These are phyloP conservation scores for Saccharomyces hybrid DNA, from an alignment of 1,139 yeast genomes.

Conservation along the genomic window DNA sequence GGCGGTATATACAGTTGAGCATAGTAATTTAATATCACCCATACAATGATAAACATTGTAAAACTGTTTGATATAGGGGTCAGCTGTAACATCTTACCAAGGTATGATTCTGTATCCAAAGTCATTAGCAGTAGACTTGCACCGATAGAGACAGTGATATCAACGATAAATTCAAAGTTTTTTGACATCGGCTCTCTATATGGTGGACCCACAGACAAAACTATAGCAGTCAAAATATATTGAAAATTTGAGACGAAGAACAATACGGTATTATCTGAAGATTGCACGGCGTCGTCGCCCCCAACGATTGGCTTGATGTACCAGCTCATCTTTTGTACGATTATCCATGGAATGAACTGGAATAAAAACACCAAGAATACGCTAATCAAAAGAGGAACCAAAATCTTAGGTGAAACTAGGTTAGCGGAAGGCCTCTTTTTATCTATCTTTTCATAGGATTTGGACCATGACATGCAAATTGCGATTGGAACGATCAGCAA, in stretches of 20 bases:
- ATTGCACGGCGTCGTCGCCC: slow-evolving; percentile 72
- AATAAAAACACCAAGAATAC: slow-evolving; percentile 53
- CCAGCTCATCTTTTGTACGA: slow-evolving; percentile 59
- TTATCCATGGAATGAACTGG: slow-evolving; percentile 61
- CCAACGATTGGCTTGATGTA: slow-evolving; percentile 77
- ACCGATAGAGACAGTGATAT: slow-evolving; percentile 43
- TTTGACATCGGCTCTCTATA: slow-evolving; percentile 68
- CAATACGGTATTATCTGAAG: slow-evolving; percentile 82
- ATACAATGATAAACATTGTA: slow-evolving; percentile 42
- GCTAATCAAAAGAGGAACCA: slow-evolving; percentile 72
- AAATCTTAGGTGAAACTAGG: slow-evolving; percentile 77
- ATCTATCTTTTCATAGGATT: slow-evolving; percentile 56
- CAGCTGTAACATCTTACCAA: slow-evolving; percentile 69
- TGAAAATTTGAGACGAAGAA: slow-evolving; percentile 81
- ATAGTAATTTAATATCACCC: slow-evolving; percentile 45
- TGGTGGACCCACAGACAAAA: slow-evolving; percentile 91
- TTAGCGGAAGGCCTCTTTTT: slow-evolving; percentile 88
- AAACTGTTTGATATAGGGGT: slow-evolving; percentile 50
- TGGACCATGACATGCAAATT: slow-evolving; percentile 94
- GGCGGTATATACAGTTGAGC: slow-evolving; percentile 32
- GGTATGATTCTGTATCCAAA: slow-evolving; percentile 41
- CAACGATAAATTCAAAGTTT: slow-evolving; percentile 64
- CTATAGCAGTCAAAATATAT: slow-evolving; percentile 74
- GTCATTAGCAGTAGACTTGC: slow-evolving; percentile 46
- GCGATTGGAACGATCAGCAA: slow-evolving; percentile 89